Evolutionary conservation across 352 stramenopile genomes (phyloP).

Genomic region (Globisporangium uncinulatum): DNA sequence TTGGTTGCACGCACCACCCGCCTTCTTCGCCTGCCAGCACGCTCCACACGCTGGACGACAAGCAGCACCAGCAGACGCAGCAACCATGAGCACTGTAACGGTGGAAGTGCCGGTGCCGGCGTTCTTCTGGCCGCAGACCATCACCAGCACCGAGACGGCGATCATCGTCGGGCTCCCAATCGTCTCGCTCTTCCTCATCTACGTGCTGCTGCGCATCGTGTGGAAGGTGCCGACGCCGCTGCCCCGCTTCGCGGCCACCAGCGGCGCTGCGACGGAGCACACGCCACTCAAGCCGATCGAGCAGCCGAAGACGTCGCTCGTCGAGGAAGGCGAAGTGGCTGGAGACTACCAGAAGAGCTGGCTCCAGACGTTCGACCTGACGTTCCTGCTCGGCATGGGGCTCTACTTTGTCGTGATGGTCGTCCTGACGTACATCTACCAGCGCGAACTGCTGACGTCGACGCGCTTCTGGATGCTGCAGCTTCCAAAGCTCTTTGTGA

Average conservation of each 20-base stretch:
- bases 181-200: conserved; percentile 40
- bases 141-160: conserved; percentile 11
- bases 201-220: conserved; percentile 57
- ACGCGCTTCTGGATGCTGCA: conserved; percentile 41
- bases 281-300: conserved; percentile 26
- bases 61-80: not conserved
- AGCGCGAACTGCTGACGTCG: conserved; percentile 35
- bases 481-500: conserved; percentile 43
- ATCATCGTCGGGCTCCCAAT: conserved; percentile 39
- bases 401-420: conserved; percentile 36
- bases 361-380: conserved; percentile 49
- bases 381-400: conserved; percentile 50
- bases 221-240: conserved; percentile 45
- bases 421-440: conserved; percentile 41
- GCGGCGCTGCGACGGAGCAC: conserved; percentile 26
- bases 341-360: conserved; percentile 54
- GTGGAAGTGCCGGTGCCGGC: conserved; percentile 10
- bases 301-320: conserved; percentile 36
- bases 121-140: conserved; percentile 21
- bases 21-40: not conserved
- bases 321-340: conserved; percentile 48
- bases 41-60: not conserved
- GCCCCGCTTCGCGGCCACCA: conserved; percentile 28
- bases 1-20: conserved; percentile 10
- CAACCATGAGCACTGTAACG: conserved; percentile 11